Conservation (phyloP, 768 basidiomycete species). For the Suillus variegatus region DNA sequence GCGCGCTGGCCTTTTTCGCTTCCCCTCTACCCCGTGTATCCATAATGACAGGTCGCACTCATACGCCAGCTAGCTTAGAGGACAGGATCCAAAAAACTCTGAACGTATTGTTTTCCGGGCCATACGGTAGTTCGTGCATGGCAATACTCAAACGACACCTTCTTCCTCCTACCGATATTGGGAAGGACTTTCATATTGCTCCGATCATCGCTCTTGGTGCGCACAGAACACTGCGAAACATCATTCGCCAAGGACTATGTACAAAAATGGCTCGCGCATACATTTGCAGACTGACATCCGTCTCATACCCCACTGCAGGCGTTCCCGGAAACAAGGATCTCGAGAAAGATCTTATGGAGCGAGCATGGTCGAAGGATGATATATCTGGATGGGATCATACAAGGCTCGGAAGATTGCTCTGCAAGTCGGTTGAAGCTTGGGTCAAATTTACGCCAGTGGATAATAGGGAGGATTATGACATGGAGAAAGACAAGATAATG, state of each 20-base stretch:
- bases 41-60: conserved; percentile 41
- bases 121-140: conserved; percentile 67
- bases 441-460: conserved; percentile 37
- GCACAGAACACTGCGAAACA: conserved; percentile 60
- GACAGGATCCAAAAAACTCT: conserved; percentile 59
- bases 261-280: conserved; percentile 67
- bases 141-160: conserved; percentile 60
- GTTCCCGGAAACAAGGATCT: conserved; percentile 60
- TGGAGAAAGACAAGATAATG: conserved; percentile 56
- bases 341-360: conserved; percentile 65
- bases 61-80: conserved; percentile 41
- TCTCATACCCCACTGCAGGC: conserved; percentile 59
- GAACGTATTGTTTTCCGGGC: conserved; percentile 58
- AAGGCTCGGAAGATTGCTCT: conserved; percentile 54
- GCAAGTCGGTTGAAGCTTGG: conserved; percentile 62
- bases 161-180: conserved; percentile 42
- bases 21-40: conserved; percentile 71
- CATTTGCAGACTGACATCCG: conserved; percentile 54
- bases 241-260: conserved; percentile 61
- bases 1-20: conserved; percentile 63
- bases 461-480: conserved; percentile 26
- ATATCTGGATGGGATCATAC: conserved; percentile 67
- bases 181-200: conserved; percentile 26
- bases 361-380: conserved; percentile 73
- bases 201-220: conserved; percentile 56